phyloP scores from a whole-genome alignment of 2,329 filamentous ascomycete genomes.

The Ceratocystis colombiana region DNA sequence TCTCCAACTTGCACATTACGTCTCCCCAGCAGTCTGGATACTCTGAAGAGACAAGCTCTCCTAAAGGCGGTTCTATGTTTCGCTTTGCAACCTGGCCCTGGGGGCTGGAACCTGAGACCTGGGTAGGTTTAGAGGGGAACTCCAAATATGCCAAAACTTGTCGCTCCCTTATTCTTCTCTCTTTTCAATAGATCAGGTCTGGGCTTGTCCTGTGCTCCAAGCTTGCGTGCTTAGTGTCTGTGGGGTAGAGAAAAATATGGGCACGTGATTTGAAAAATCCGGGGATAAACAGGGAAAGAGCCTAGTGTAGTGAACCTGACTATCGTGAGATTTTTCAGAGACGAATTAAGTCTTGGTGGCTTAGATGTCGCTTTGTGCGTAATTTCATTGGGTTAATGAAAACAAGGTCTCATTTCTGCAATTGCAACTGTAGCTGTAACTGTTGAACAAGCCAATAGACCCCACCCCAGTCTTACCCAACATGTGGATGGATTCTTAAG shows the following conservation, averaged over 20 bases:
- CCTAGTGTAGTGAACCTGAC: background rate
- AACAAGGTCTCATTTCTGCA: no score
- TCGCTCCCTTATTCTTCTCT: background rate
- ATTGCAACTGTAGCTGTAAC: background rate
- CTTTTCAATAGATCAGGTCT: background rate
- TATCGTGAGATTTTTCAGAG: conserved; percentile 2
- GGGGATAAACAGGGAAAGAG: background rate
- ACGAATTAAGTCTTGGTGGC: background rate
- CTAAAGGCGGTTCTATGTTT: background rate
- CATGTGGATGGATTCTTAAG: background rate
- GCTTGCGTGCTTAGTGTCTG: conserved; percentile 3
- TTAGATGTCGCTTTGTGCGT: background rate
- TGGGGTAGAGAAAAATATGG: conserved; percentile 4
- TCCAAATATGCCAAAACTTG: background rate
- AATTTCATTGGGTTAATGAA: background rate
- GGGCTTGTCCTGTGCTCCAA: conserved; percentile 1
- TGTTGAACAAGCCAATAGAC: background rate
- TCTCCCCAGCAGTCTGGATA: background rate
- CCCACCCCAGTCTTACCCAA: conserved; percentile 4
- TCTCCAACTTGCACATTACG: background rate
- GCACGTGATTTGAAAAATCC: conserved; percentile 12
- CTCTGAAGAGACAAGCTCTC: background rate
- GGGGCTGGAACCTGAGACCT: background rate
- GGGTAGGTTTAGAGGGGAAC: background rate
- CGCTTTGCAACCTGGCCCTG: background rate